Base-by-base conservation (phyloP, 2,329 filamentous ascomycete genomes). In the Podosphaera aphanis region DNA sequence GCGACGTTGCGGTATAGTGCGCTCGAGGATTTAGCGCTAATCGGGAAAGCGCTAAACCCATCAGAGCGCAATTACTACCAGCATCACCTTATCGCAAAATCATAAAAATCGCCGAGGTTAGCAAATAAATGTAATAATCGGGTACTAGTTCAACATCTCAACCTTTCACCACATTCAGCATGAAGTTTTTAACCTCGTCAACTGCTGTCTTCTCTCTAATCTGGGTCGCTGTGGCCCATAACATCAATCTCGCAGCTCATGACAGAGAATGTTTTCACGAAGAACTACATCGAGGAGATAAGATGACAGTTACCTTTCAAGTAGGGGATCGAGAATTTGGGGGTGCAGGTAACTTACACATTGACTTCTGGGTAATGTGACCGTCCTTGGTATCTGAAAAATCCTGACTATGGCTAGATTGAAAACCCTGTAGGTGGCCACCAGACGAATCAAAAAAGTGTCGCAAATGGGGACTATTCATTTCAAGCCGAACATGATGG, bases 231-330 rank as follows among this genome's bases (percentile, higher is more conserved):
- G 62, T 74, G 53, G 84, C 83, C 56, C 90, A 98, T 74, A 95
- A 92, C 69, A 95, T 98, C 64, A 83, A 90, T 63, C 77, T 98
- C 59, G 79, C 79, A 51, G 80, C 86, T 56, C 85, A 98, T 66
- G 83, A 84, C 59, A 76, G 85, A 65, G 90, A 98, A 69, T 98
- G 90, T 70, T 98, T 95, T 72, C 83, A 93, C 69, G 90, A 98
- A 68, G 65, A 70, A 56, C 76, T 98, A 49, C 88, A 93, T 68
- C 75, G 73, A 62, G 90, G 93, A 63, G 90, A 98, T 68, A 83
- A 80, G 64, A 98, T 98, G 90, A 94, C 85, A 7, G 86, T 98
- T 49, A 93, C 86, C 25, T 98, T 92, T 71, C 90, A 95, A 67
- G 88, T 95, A 48, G 90, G 90, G 60, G 90, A 98, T 62, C 71